A percentile compares a stretch with the other conserved stretches of the same genome.
Evolutionary conservation across 208 protist genomes (phyloP).

Genomic region (Crithidia fasciculata): DNA sequence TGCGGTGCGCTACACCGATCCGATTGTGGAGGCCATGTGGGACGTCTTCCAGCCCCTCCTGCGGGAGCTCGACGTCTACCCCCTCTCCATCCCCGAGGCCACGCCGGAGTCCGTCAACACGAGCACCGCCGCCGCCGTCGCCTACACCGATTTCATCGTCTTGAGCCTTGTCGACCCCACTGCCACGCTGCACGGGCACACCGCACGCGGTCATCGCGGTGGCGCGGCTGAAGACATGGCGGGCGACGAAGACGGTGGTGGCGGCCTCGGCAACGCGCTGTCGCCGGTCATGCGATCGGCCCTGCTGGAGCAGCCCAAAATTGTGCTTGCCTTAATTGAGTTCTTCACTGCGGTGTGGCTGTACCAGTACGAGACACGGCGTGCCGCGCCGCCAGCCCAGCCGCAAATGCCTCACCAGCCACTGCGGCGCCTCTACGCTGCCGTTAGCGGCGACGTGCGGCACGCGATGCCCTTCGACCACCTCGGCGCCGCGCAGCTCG

Average conservation of each 20-base stretch:
- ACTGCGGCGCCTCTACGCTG: constrained; percentile 36
- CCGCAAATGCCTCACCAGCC: constrained; percentile 8
- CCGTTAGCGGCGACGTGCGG: constrained; percentile 33
- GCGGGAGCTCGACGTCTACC: constrained; percentile 36
- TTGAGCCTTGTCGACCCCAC: constrained; percentile 18
- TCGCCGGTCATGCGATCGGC: constrained; percentile 52
- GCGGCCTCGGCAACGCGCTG: constrained; percentile 31
- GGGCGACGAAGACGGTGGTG: constrained; percentile 20
- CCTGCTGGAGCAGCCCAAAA: constrained; percentile 57
- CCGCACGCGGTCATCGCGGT: background rate
- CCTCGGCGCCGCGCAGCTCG: constrained; percentile 74
- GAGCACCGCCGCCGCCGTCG: constrained; percentile 16
- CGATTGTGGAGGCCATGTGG: constrained; percentile 76
- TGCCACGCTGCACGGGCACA: background rate
- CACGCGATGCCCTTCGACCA: constrained; percentile 60
- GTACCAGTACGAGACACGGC: constrained; percentile 26
- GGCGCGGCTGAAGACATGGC: background rate
- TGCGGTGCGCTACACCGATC: constrained; percentile 58
- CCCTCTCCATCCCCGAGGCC: constrained; percentile 28
- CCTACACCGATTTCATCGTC: constrained; percentile 24
- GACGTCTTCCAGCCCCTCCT: constrained; percentile 66
- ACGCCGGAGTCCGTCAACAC: constrained; percentile 18
- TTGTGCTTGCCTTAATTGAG: constrained; percentile 72
- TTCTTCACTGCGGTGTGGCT: constrained; percentile 75
- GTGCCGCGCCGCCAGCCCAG: constrained; percentile 1